Percentiles rank a stretch among this genome's conserved stretches.
phyloP scores from a whole-genome alignment of 164 flowering plant genomes.

The Umbilicus rupestris region DNA sequence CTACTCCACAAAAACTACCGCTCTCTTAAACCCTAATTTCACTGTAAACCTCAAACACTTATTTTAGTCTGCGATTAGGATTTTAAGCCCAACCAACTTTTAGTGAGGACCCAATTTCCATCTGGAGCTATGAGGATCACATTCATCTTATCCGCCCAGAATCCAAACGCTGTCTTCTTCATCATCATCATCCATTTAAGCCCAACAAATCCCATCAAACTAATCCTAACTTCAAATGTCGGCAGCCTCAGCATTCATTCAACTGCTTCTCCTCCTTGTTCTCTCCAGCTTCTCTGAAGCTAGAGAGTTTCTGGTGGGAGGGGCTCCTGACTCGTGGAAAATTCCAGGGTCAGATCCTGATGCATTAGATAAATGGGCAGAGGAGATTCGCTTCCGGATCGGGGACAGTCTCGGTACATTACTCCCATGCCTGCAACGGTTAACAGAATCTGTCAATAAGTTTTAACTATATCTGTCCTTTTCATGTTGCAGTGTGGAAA shows the following conservation, averaged over 20 bases:
- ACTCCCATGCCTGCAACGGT: too few relatives aligned
- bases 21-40: too few relatives aligned
- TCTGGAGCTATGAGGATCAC: neutral
- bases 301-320: conserved; percentile 23
- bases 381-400: conserved; percentile 16
- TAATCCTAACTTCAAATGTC: neutral
- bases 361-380: conserved; percentile 21
- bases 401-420: conserved; percentile 23
- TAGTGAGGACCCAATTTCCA: too few relatives aligned
- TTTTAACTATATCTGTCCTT: neutral
- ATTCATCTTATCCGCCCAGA: neutral
- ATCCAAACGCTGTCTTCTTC: neutral
- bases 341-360: conserved; percentile 18
- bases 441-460: neutral
- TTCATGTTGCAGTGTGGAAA: conserved; percentile 18
- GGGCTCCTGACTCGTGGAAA: conserved; percentile 14
- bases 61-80: too few relatives aligned
- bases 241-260: conserved; percentile 5
- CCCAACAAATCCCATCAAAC: neutral
- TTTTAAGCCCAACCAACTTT: too few relatives aligned
- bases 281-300: conserved; percentile 17
- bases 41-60: too few relatives aligned
- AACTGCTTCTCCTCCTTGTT: conserved; percentile 14
- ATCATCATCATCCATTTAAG: too few relatives aligned
- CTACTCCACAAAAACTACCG: neutral